Evolutionary conservation across 2,329 filamentous ascomycete genomes (phyloP).

Genomic region (Fusarium burgessii): DNA sequence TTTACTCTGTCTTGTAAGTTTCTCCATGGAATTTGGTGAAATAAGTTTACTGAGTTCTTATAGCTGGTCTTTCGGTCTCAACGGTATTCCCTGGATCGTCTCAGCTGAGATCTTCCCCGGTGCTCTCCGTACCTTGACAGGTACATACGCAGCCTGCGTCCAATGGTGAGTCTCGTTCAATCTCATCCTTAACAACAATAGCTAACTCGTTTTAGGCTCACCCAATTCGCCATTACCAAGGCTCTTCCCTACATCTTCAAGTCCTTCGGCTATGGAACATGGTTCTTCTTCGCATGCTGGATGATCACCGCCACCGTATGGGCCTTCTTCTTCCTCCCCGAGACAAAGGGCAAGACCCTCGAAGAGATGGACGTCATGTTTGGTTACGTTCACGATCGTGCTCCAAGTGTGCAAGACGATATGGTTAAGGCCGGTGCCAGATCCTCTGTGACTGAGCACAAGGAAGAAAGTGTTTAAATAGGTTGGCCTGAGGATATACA

Average conservation of each 20-base stretch:
- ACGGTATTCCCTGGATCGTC: constrained; percentile 61
- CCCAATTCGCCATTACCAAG: constrained; percentile 58
- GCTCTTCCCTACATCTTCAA: constrained; percentile 59
- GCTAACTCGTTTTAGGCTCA: constrained; percentile 41
- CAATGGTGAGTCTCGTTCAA: constrained; percentile 49
- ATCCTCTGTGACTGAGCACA: constrained; percentile 36
- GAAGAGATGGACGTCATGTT: constrained; percentile 63
- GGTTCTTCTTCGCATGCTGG: constrained; percentile 67
- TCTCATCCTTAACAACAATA: fast-evolving
- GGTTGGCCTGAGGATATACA: neutral
- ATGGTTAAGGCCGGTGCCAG: constrained; percentile 31
- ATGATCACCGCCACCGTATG: constrained; percentile 62
- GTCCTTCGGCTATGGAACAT: constrained; percentile 62
- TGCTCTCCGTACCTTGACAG: constrained; percentile 56
- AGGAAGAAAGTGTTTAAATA: constrained; percentile 35
- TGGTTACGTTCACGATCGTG: constrained; percentile 41
- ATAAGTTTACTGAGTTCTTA: too few relatives aligned
- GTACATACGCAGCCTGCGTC: constrained; percentile 55
- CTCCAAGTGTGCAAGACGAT: constrained; percentile 25
- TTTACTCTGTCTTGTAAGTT: constrained; percentile 65
- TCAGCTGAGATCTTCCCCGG: constrained; percentile 60
- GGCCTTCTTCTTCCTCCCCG: constrained; percentile 64
- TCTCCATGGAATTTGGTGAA: too few relatives aligned
- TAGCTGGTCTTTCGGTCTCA: constrained; percentile 59
- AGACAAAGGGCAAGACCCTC: constrained; percentile 66